Conservation (phyloP, 345 rosid species). For the Salix udensis region DNA sequence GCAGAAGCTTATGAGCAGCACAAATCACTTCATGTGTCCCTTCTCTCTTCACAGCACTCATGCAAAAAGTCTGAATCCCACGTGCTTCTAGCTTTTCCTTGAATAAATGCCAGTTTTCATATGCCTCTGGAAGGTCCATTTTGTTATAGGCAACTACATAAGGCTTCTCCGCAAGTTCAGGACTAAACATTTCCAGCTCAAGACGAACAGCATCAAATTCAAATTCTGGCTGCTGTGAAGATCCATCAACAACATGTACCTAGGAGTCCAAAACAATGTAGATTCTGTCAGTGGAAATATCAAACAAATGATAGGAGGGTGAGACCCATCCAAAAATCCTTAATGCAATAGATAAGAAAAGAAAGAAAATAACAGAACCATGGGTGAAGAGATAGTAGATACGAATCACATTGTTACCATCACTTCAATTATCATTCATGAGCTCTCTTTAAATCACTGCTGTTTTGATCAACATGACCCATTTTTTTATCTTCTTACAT, state of each 20-base stretch:
- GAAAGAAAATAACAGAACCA: background rate
- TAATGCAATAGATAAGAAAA: background rate
- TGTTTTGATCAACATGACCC: background rate
- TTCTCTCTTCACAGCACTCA: slow-evolving; percentile 79
- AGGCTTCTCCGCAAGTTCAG: slow-evolving; percentile 79
- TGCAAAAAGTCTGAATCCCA: slow-evolving; percentile 68
- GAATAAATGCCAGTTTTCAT: slow-evolving; percentile 68
- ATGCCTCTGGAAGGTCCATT: slow-evolving; percentile 90
- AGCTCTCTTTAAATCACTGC: background rate
- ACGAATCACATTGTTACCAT: background rate
- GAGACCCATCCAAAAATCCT: background rate
- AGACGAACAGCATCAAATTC: slow-evolving; percentile 95
- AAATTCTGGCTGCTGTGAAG: slow-evolving; percentile 69
- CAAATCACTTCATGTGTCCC: slow-evolving; percentile 72
- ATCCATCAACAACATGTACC: slow-evolving; percentile 94
- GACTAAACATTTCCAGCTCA: slow-evolving; percentile 86
- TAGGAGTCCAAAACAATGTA: slow-evolving; percentile 23
- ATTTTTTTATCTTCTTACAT: background rate
- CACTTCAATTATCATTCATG: background rate
- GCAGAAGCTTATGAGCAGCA: slow-evolving; percentile 60
- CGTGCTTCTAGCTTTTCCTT: slow-evolving; percentile 57
- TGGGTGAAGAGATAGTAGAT: background rate
- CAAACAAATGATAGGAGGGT: background rate
- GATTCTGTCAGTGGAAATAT: background rate
- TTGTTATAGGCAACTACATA: slow-evolving; percentile 77